Percentiles rank a stretch among this genome's conserved stretches.
phyloP scores from a whole-genome alignment of 164 flowering plant genomes.

The Vitis rotundifolia region DNA sequence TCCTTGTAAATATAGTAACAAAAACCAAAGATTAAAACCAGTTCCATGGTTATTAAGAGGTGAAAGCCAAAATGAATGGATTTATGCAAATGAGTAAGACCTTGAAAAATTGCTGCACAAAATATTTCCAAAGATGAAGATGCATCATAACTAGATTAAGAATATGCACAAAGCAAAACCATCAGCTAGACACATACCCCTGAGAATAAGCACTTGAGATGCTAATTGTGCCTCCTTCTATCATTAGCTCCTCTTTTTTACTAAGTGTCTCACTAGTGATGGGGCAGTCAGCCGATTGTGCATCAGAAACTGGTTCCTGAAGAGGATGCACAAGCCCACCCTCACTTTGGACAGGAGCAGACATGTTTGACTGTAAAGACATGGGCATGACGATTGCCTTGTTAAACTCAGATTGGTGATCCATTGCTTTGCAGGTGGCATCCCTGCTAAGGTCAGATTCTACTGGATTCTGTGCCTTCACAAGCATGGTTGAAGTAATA shows the following conservation, averaged over 20 bases:
- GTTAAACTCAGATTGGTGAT: conserved; percentile 46
- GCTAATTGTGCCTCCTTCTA: conserved; percentile 92
- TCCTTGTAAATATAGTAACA: not conserved
- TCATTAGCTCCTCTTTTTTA: conserved; percentile 54
- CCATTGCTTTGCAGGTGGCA: conserved; percentile 39
- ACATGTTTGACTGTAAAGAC: conserved; percentile 31
- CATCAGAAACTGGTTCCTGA: conserved; percentile 42
- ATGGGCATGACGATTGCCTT: conserved; percentile 41
- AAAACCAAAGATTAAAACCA: not conserved
- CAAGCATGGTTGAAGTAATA: conserved; percentile 44
- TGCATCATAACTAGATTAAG: not conserved
- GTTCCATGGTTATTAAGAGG: too few species aligned
- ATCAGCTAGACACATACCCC: conserved; percentile 48
- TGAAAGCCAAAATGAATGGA: too few species aligned
- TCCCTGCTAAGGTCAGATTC: conserved; percentile 49
- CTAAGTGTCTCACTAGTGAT: conserved; percentile 30
- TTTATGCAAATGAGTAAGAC: too few species aligned
- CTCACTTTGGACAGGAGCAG: conserved; percentile 34
- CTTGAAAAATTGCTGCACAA: not conserved
- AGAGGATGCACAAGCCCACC: conserved; percentile 41
- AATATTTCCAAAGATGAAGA: too few species aligned
- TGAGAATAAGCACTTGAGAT: conserved; percentile 80
- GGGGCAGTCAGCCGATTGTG: conserved; percentile 41
- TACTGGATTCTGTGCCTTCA: conserved; percentile 43
- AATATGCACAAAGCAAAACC: not conserved